Conservation (phyloP, 495 filamentous ascomycete species). For the Penicillium longicatenatum region DNA sequence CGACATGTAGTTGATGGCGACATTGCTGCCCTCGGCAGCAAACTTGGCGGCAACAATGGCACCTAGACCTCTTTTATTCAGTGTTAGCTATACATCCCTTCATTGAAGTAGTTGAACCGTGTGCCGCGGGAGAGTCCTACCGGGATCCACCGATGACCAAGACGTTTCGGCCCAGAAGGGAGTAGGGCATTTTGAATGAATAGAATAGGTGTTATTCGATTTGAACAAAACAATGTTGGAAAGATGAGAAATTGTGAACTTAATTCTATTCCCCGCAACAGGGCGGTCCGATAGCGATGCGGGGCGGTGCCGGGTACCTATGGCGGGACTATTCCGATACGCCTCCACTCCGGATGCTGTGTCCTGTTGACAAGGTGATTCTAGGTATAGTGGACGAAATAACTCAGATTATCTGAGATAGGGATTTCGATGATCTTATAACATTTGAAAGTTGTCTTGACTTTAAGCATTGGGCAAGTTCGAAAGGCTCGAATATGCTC, state of each 20-base stretch:
- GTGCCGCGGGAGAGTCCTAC: slow-evolving; percentile 34
- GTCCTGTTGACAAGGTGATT: background rate
- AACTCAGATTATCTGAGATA: too few relatives aligned
- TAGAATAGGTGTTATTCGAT: background rate
- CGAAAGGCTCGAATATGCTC: too few relatives aligned
- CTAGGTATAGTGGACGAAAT: background rate
- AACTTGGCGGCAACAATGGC: slow-evolving; percentile 64
- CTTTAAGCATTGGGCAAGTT: too few relatives aligned
- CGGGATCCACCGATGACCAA: slow-evolving; percentile 71
- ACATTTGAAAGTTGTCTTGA: background rate
- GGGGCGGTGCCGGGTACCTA: slow-evolving; percentile 4
- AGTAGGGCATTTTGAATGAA: slow-evolving; percentile 56
- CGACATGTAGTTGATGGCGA: slow-evolving; percentile 71
- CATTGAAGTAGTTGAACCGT: background rate
- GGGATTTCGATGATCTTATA: background rate
- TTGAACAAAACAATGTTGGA: background rate
- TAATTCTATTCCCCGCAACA: background rate
- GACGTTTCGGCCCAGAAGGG: slow-evolving; percentile 62
- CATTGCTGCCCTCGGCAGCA: slow-evolving; percentile 64
- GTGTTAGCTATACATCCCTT: slow-evolving; percentile 7
- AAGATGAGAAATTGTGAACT: background rate
- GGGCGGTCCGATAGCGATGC: slow-evolving; percentile 6
- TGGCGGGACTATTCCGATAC: slow-evolving; percentile 15
- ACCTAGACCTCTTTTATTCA: slow-evolving; percentile 60
- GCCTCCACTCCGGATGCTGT: slow-evolving; percentile 3